Evolutionary conservation across 768 basidiomycete genomes (phyloP).

Genomic region (Trametes meyenii): DNA sequence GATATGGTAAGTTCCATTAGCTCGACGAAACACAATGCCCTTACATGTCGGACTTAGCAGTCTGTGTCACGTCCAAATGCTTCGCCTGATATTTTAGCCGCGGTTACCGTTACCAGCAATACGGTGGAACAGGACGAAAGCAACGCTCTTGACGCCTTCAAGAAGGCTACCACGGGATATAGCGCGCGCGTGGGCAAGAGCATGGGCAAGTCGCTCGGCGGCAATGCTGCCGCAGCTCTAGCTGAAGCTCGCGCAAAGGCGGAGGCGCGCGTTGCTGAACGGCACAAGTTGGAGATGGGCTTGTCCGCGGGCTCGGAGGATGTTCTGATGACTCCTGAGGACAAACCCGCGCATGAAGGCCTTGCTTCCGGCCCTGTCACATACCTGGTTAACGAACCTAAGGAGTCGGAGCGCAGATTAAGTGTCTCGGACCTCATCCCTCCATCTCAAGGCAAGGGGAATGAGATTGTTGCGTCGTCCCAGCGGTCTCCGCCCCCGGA

Average conservation of each 20-base stretch:
- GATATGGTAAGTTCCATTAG: constrained; percentile 4
- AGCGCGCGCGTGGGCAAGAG: constrained; percentile 61
- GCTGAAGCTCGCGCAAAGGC: constrained; percentile 70
- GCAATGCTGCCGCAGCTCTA: constrained; percentile 57
- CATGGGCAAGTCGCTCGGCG: constrained; percentile 64
- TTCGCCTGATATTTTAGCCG: background rate
- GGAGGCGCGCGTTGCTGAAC: constrained; percentile 69
- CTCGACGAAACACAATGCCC: background rate
- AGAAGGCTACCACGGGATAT: constrained; percentile 70
- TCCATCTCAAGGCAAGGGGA: constrained; percentile 31
- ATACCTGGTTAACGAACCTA: background rate
- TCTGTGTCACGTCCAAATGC: background rate
- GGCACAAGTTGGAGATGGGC: constrained; percentile 50
- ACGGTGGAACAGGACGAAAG: constrained; percentile 35
- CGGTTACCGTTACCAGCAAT: constrained; percentile 16
- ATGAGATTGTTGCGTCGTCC: background rate
- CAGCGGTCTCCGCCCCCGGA: background rate
- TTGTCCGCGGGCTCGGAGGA: constrained; percentile 6
- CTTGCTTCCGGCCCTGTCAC: background rate
- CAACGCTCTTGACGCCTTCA: constrained; percentile 66
- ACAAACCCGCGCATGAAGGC: background rate
- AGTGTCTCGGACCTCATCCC: constrained; percentile 61
- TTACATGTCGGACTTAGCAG: background rate
- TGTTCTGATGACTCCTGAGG: constrained; percentile 11
- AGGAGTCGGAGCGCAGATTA: constrained; percentile 40